Base-by-base conservation (phyloP, 768 basidiomycete genomes). In the Cystobasidium tubakii region DNA sequence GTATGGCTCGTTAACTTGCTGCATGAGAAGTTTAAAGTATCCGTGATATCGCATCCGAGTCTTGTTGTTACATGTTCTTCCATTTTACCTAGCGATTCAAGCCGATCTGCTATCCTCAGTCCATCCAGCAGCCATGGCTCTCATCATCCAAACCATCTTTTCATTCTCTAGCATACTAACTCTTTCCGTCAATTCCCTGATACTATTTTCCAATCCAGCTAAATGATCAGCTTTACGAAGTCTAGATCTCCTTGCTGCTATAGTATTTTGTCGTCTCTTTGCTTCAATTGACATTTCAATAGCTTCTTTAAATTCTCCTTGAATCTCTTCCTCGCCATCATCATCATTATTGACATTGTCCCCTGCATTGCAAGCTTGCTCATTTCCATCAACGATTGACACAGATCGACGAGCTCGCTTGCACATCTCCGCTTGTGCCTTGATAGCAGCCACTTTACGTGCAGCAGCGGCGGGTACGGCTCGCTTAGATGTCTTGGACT, bases 241-340 rank as follows among this genome's bases (percentile, higher is more conserved):
- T 23, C 92, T 85, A 79, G 87, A 89, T 34, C 89, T 86, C 1
- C 92, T 86, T 6, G 92, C 92, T 0, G 92, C 91, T 3, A 92
- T 81, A 1, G 92, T 92, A 77, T 95, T 95, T 82, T 88, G 87
- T 10, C 88, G 85, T 34, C 92, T 86, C 83, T 92, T 92, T 53
- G 85, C 85, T 77, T 87, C 88, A 76, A 90, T 89, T 76, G 88
- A 87, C 79, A 88, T 64, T 21, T 76, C 57, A 66, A 77, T 76
- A 19, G 72, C 71, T 62, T 77, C 74, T 69, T 74, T 73, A 27
- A 73, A 71, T n/a, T 17, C n/a, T 27, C 77, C 42, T 9, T 77
- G 43, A 34, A 73, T 74, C 21, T 71, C 75, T 6, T 60, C 57
- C 3, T 23, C 42, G 34, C 39, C 42, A 2, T 36, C 64, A 42